phyloP scores from a whole-genome alignment of 805 yeast genomes.

The Candida montana region DNA sequence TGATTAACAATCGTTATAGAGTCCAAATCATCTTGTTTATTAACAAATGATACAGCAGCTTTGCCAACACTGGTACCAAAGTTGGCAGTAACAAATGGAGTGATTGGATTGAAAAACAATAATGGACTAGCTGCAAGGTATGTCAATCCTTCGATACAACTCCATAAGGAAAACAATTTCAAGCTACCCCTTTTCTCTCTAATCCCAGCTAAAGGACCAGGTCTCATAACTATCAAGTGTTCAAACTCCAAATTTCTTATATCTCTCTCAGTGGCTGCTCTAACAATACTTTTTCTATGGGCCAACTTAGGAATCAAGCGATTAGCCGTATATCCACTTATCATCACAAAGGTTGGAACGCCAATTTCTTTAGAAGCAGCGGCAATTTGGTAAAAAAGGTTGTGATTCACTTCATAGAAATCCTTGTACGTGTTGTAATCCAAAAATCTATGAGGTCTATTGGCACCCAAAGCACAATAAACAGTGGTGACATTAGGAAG shows the following conservation, averaged over 20 bases:
- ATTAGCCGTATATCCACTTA: constrained; percentile 8
- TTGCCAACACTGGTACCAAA: constrained; percentile 16
- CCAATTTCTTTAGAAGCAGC: constrained; percentile 9
- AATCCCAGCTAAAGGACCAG: constrained; percentile 16
- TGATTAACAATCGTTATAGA: constrained; percentile 4
- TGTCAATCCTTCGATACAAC: constrained; percentile 8
- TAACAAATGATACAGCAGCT: constrained; percentile 8
- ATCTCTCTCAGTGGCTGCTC: constrained; percentile 12
- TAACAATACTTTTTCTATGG: constrained; percentile 7
- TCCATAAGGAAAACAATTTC: constrained; percentile 9
- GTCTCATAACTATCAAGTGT: constrained; percentile 10
- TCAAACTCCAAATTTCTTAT: constrained; percentile 6
- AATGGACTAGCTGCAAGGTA: constrained; percentile 5
- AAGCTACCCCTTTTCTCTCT: constrained; percentile 10
- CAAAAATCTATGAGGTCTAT: constrained; percentile 7
- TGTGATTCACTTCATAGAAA: constrained; percentile 11
- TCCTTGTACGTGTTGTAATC: constrained; percentile 2
- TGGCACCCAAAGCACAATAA: constrained; percentile 15
- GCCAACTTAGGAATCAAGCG: constrained; percentile 8
- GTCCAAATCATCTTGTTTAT: background rate
- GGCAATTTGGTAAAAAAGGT: constrained; percentile 13
- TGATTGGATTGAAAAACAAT: constrained; percentile 4
- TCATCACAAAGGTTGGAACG: constrained; percentile 9
- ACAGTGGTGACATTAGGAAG: constrained; percentile 12
- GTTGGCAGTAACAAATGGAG: constrained; percentile 5